A percentile compares a stretch with the other conserved stretches of the same genome.
These are phyloP conservation scores for Suillus lakei DNA, from an alignment of 768 basidiomycete species.

Conservation along the genomic window DNA sequence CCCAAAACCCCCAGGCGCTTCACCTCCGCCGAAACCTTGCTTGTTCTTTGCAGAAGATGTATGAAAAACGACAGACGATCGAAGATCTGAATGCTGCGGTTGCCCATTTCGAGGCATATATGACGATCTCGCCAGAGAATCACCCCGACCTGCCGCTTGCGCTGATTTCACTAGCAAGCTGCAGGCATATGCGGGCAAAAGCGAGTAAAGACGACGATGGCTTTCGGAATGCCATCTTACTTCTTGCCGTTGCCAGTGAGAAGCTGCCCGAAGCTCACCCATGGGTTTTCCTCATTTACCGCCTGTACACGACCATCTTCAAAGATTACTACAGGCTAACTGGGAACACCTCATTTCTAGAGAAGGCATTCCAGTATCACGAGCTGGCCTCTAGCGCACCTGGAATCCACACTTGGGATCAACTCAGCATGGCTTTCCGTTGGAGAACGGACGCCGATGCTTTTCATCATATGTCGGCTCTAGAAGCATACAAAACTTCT, in stretches of 20 bases:
- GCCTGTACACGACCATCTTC: neutral
- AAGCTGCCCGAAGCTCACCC: conserved; percentile 17
- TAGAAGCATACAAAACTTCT: conserved; percentile 26
- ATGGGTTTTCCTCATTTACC: neutral
- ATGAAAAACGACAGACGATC: neutral
- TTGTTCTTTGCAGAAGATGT: conserved; percentile 13
- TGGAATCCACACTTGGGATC: conserved; percentile 9
- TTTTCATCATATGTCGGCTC: conserved; percentile 19
- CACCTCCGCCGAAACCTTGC: conserved; percentile 19
- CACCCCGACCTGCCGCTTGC: conserved; percentile 17
- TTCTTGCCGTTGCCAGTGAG: neutral
- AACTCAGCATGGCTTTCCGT: conserved; percentile 15
- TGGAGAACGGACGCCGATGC: conserved; percentile 20
- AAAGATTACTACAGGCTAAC: neutral
- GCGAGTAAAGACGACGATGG: neutral
- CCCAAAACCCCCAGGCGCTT: conserved; percentile 14
- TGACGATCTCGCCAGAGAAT: conserved; percentile 12
- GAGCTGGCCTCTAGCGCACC: conserved; percentile 18
- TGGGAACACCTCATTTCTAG: conserved; percentile 4
- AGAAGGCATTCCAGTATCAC: conserved; percentile 18
- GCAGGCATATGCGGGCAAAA: conserved; percentile 7
- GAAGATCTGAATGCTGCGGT: conserved; percentile 9
- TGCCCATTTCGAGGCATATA: conserved; percentile 10
- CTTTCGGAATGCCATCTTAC: neutral
- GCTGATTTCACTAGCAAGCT: conserved; percentile 5